These are phyloP conservation scores for Amauroascus verrucosus DNA, from an alignment of 2,329 filamentous ascomycete species.

Conservation along the genomic window DNA sequence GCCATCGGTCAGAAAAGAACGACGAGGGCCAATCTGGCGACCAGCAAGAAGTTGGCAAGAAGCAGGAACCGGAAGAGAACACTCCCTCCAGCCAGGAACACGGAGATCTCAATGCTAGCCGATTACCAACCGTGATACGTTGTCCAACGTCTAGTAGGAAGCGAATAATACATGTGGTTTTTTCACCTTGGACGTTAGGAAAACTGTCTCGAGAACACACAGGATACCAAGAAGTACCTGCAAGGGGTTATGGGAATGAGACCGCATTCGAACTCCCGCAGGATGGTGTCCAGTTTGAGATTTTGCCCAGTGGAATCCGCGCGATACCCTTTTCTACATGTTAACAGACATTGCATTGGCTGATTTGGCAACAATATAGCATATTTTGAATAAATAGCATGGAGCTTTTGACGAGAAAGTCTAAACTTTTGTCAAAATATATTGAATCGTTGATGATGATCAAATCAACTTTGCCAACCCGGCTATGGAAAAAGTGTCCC, in stretches of 20 bases:
- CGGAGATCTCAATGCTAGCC: neutral
- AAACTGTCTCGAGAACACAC: neutral
- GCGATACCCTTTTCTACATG: slow-evolving; percentile 1
- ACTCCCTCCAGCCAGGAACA: neutral
- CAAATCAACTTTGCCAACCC: too few relatives aligned
- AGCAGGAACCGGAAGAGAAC: neutral
- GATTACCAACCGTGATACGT: neutral
- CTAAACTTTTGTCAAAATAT: too few relatives aligned
- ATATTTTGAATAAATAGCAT: too few relatives aligned
- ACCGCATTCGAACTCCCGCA: neutral
- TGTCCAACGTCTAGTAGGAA: neutral
- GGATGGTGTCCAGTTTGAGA: slow-evolving; percentile 15
- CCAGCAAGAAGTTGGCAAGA: neutral
- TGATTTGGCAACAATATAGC: too few relatives aligned
- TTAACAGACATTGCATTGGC: neutral
- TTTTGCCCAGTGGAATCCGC: slow-evolving; percentile 14
- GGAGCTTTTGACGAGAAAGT: too few relatives aligned
- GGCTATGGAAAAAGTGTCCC: too few relatives aligned
- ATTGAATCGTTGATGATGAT: too few relatives aligned
- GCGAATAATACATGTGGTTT: slow-evolving; percentile 65
- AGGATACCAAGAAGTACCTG: neutral
- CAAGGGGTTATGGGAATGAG: neutral
- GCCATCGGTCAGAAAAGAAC: neutral
- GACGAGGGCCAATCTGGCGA: too few relatives aligned
- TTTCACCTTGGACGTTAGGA: slow-evolving; percentile 62